Base-by-base conservation (phyloP, 257 asterid species). In the Scutellaria galericulata region DNA sequence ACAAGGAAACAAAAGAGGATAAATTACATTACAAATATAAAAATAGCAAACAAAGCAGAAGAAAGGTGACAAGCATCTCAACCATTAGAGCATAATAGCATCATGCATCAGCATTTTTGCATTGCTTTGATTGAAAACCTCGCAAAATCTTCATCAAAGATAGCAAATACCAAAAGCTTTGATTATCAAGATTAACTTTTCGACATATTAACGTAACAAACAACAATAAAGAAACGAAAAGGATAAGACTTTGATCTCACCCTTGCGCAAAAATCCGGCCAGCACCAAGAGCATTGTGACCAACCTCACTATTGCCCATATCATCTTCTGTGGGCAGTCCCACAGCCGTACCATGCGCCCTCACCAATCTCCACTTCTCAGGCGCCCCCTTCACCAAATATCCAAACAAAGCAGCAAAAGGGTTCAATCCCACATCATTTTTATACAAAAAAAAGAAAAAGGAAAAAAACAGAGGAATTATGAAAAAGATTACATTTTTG, bases 251-350 rank as follows among this genome's bases (percentile, higher is more conserved):
- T 12, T 44, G 18, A 66, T n/a, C 87, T 80, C 78, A 94, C 98
- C 98, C 97, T 79, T 94, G 98, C 18, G 96, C 98, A 80, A 65
- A 91, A 77, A 94, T 94, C 85, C 98, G 79, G 63, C 98, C 98
- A 70, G 98, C 98, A 62, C 98, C 98, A 81, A 94, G 97, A 64
- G 98, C 98, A 80, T 94, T 94, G 83, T 94, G 98, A 4, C 98
- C 98, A 63, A 94, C 98, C 75, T 94, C 98, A 78, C 98, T 94
- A 72, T 94, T 94, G 5, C 98, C 98, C 98, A 94, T 91, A 65
- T 94, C 98, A 79, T 94, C 98, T 18, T 94, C 97, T 9, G 98
- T 86, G 52, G 98, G 98, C 66, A 94, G 78, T 41, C 98, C 98
- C 76, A 94, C 98, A 0, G 98, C 98, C 42, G 42, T 85, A 22